Base-by-base conservation (phyloP, 2,329 filamentous ascomycete genomes). In the Xylaria sp. region DNA sequence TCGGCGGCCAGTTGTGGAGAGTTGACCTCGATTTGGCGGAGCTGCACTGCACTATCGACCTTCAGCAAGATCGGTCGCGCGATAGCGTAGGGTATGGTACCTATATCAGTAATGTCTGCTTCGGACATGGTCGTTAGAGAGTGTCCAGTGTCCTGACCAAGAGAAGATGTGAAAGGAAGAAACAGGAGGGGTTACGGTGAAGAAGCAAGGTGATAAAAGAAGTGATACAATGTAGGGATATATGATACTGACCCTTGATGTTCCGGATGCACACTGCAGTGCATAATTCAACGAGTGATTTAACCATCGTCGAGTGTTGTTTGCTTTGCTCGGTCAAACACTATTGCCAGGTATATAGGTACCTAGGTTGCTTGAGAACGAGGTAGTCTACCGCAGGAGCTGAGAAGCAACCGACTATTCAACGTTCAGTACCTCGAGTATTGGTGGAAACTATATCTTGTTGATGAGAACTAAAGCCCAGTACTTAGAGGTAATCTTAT, bases 1-100 rank as follows among this genome's bases (percentile, higher is more conserved):
- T 92, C 85, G 46, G 89, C 89, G 70, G 88, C 84, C 61, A 98
- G 86, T 72, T 97, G 93, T 0, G 94, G 92, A 5, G 91, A 94
- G 76, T 90, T 89, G 60, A 86, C 70, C 81, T 98, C 94, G 68
- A 98, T 86, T 66, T 86, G 77, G 75, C 89, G 90, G 39, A 98
- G 88, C 78, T 97, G 94, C 54, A 87, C 82, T 1, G 94, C 90
- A 72, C 87, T 91, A 63, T 92, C 89, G 65, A 98, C 83, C 66
- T 90, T 90, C 61, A 87, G 76, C 39, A 98, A 88, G 50, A 98
- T 87, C 0, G 89, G 86, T 8, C 87, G 85, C 61, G 92, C 87
- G 71, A 91, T 82, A 28, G 86, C 81, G 81, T 91, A 93, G 2
- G 91, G 89, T 48, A 94, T 83, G 66, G 90, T 87, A 73, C 92